These are phyloP conservation scores for Acanthamoeba castellanii DNA, from an alignment of 208 protist species.

Conservation along the genomic window DNA sequence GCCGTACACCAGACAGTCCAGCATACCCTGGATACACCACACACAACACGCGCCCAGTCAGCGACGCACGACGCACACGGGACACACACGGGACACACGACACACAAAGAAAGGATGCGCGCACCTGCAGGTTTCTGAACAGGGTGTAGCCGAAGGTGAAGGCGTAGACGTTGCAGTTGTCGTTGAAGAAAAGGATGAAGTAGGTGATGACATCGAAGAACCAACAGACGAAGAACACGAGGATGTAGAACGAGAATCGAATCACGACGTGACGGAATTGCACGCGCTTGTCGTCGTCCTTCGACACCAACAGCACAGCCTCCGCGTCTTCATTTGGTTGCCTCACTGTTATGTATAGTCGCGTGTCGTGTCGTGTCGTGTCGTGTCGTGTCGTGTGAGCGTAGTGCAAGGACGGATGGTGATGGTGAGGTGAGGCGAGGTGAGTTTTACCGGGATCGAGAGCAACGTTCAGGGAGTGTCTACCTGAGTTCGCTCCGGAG, in stretches of 20 bases:
- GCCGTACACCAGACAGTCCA: conserved; percentile 55
- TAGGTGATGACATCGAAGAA: conserved; percentile 65
- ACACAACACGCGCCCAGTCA: background rate
- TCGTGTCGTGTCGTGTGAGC: too few species aligned
- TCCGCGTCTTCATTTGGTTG: background rate
- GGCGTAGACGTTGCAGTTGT: conserved; percentile 51
- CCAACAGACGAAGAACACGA: conserved; percentile 64
- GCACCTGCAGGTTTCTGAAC: background rate
- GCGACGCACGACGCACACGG: background rate
- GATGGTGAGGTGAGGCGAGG: too few species aligned
- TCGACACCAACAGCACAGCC: background rate
- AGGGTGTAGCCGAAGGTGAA: conserved; percentile 50
- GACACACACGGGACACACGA: background rate
- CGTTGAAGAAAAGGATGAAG: conserved; percentile 52
- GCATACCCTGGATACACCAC: conserved; percentile 11
- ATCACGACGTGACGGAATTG: background rate
- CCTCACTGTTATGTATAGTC: background rate
- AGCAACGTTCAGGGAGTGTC: background rate
- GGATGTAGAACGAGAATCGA: conserved; percentile 53
- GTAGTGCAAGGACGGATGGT: too few species aligned
- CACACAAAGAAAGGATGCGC: background rate
- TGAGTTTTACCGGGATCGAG: background rate
- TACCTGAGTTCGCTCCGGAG: background rate
- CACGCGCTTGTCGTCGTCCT: background rate
- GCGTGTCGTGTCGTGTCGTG: background rate